phyloP scores from a whole-genome alignment of 352 stramenopile species.

The Phytophthora multivora region DNA sequence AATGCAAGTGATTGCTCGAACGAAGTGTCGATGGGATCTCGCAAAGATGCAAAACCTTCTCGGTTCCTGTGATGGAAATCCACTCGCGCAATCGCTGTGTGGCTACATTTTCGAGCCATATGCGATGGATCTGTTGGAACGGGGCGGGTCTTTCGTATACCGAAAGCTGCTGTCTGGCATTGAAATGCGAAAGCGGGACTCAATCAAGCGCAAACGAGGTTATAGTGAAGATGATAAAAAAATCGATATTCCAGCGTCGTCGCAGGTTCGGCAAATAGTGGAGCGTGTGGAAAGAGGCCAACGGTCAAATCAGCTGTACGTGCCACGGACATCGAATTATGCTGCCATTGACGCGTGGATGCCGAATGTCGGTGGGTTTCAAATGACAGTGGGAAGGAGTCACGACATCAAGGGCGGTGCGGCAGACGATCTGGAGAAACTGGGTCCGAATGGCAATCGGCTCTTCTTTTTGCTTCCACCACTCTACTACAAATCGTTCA shows the following conservation, averaged over 20 bases:
- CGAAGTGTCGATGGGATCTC: background rate
- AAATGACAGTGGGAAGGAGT: slow-evolving; percentile 36
- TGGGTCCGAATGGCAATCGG: slow-evolving; percentile 35
- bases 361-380: slow-evolving; percentile 33
- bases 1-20: slow-evolving; percentile 31
- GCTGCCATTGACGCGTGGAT: slow-evolving; percentile 40
- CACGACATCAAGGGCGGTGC: slow-evolving; percentile 32
- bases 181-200: slow-evolving; percentile 19
- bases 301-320: slow-evolving; percentile 32
- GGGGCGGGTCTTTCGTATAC: slow-evolving; percentile 28
- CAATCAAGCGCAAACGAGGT: slow-evolving; percentile 27
- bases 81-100: slow-evolving; percentile 36
- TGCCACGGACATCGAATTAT: slow-evolving; percentile 34
- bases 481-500: slow-evolving; percentile 38
- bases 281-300: slow-evolving; percentile 28
- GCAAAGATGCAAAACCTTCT: background rate
- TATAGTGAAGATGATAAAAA: slow-evolving; percentile 11
- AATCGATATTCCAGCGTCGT: slow-evolving; percentile 28
- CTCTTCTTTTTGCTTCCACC: slow-evolving; percentile 43
- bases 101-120: slow-evolving; percentile 45
- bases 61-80: slow-evolving; percentile 29
- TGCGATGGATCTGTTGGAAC: slow-evolving; percentile 37
- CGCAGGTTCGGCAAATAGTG: slow-evolving; percentile 21
- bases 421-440: slow-evolving; percentile 35
- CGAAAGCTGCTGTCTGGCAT: slow-evolving; percentile 26